Conservation (phyloP, 2,329 filamentous ascomycete genomes). For the Ophiostoma tasmaniense region DNA sequence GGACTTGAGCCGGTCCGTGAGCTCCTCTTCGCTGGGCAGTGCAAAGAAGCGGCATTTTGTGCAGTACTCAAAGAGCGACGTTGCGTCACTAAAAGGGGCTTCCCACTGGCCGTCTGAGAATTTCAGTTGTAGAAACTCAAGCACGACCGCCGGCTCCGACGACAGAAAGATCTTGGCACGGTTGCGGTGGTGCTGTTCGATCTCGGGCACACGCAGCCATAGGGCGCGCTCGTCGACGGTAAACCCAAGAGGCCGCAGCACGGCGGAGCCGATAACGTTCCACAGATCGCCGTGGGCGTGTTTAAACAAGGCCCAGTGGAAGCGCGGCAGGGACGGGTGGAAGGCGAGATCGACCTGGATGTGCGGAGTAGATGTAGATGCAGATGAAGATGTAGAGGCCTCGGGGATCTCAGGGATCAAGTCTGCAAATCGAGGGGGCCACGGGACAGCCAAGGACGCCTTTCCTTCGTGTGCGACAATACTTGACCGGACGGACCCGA, state of each 20-base stretch:
- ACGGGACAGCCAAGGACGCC: conserved; percentile 47
- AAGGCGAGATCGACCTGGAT: conserved; percentile 64
- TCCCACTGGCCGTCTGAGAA: conserved; percentile 41
- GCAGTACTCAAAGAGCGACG: conserved; percentile 56
- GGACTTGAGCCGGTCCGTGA: conserved; percentile 27
- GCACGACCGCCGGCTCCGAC: conserved; percentile 42
- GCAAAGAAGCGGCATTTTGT: conserved; percentile 51
- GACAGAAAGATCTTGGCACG: conserved; percentile 53
- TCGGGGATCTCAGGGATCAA: background rate
- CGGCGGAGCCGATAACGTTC: conserved; percentile 54
- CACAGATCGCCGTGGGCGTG: conserved; percentile 64
- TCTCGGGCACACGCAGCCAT: conserved; percentile 57
- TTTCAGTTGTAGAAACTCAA: conserved; percentile 58
- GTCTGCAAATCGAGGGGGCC: conserved; percentile 21
- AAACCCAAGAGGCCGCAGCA: conserved; percentile 58
- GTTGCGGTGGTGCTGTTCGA: conserved; percentile 51
- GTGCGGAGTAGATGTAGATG: conserved; percentile 19
- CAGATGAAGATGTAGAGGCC: background rate
- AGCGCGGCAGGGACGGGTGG: conserved; percentile 34
- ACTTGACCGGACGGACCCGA: conserved; percentile 37
- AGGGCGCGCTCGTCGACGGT: conserved; percentile 56
- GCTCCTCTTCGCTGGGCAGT: conserved; percentile 27
- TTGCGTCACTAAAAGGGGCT: conserved; percentile 43
- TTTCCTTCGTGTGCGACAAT: conserved; percentile 26
- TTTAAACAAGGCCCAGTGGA: conserved; percentile 59